Conservation (phyloP, 306 rosid genomes). For the Dryas octopetala region DNA sequence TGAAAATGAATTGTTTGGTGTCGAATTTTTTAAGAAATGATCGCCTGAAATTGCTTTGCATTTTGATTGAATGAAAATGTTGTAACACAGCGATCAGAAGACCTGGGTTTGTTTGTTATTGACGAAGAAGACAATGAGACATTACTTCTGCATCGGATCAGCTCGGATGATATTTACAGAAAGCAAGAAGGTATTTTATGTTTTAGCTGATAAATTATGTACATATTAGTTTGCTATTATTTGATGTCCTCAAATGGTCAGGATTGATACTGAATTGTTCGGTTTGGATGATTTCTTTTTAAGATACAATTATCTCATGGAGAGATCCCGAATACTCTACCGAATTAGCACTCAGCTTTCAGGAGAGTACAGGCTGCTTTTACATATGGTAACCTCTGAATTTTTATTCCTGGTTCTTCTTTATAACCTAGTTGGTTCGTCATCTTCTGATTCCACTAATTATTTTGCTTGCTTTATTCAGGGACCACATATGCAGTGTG, state of each 20-base stretch:
- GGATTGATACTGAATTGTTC: constrained; percentile 3
- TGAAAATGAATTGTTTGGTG: constrained; percentile 2
- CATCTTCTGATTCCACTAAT: constrained; percentile 25
- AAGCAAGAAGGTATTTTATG: constrained; percentile 86
- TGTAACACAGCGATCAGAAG: constrained; percentile 79
- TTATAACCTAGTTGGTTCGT: not conserved
- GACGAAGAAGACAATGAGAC: constrained; percentile 92
- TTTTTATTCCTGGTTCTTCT: not conserved
- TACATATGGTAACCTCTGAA: constrained; percentile 68
- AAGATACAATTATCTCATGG: too few species aligned
- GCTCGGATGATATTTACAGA: constrained; percentile 79
- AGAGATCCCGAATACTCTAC: constrained; percentile 91
- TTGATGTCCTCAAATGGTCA: not conserved
- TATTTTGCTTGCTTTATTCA: constrained; percentile 36
- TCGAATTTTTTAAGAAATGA: not conserved
- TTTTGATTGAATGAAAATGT: constrained; percentile 23
- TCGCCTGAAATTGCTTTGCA: constrained; percentile 15
- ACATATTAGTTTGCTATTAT: not conserved
- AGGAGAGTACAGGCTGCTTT: constrained; percentile 85
- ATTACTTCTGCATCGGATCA: constrained; percentile 79
- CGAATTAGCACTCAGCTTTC: constrained; percentile 96
- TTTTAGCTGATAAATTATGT: constrained; percentile 4
- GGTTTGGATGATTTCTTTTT: constrained; percentile 3
- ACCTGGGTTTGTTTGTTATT: constrained; percentile 75
- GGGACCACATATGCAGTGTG: constrained; percentile 85